A percentile compares a stretch with the other conserved stretches of the same genome.
phyloP scores from a whole-genome alignment of 1,139 yeast species.

The Blastobotrys buckinghamii region DNA sequence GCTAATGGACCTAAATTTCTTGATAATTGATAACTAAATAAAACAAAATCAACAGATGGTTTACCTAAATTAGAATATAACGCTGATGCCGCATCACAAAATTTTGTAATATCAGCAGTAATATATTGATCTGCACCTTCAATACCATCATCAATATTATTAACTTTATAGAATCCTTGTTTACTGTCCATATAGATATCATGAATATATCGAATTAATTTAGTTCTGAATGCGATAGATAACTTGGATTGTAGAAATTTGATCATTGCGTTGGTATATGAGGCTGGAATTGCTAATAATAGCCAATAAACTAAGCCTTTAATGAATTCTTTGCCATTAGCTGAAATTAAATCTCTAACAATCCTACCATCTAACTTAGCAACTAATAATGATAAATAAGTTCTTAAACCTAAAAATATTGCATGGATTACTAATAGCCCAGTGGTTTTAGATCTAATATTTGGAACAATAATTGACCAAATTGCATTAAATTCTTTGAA shows the following conservation, averaged over 20 bases:
- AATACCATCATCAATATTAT: conserved; percentile 38
- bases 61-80: conserved; percentile 86
- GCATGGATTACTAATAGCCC: conserved; percentile 65
- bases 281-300: conserved; percentile 85
- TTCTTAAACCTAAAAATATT: conserved; percentile 68
- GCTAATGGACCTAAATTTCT: conserved; percentile 85
- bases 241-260: conserved; percentile 72
- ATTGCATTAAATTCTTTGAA: conserved; percentile 68
- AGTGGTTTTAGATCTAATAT: conserved; percentile 61
- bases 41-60: conserved; percentile 82
- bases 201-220: conserved; percentile 79
- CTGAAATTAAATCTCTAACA: conserved; percentile 82
- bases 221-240: conserved; percentile 79
- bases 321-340: conserved; percentile 67
- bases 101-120: conserved; percentile 77
- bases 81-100: conserved; percentile 77
- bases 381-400: conserved; percentile 80
- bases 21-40: conserved; percentile 78
- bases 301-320: conserved; percentile 84
- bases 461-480: conserved; percentile 79
- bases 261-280: conserved; percentile 88
- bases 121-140: conserved; percentile 66
- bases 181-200: conserved; percentile 80
- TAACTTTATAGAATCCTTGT: conserved; percentile 73
- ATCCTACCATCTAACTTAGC: conserved; percentile 91